phyloP scores from a whole-genome alignment of 768 basidiomycete genomes.

The Lentinus tigrinus region DNA sequence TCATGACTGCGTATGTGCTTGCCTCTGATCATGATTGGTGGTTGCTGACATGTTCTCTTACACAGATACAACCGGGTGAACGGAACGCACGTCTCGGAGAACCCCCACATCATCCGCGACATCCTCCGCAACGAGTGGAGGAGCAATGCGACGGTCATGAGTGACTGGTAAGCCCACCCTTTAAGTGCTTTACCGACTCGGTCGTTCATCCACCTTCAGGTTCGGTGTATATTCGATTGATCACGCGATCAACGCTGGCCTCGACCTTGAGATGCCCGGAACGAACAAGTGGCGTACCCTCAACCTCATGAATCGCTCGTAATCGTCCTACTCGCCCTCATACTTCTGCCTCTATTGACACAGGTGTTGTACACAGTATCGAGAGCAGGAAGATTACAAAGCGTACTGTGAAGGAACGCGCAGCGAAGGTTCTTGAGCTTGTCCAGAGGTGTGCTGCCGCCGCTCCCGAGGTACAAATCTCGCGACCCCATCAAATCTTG shows the following conservation, averaged over 20 bases:
- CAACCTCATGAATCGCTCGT: slow-evolving; percentile 61
- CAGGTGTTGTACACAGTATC: slow-evolving; percentile 30
- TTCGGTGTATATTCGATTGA: slow-evolving; percentile 72
- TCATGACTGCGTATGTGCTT: slow-evolving; percentile 64
- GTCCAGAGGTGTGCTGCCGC: slow-evolving; percentile 67
- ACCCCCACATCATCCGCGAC: slow-evolving; percentile 53
- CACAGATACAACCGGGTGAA: slow-evolving; percentile 75
- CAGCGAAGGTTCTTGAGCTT: slow-evolving; percentile 61
- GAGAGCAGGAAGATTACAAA: slow-evolving; percentile 60
- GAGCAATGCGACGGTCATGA: slow-evolving; percentile 74
- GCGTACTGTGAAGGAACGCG: slow-evolving; percentile 67
- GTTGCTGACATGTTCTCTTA: background rate
- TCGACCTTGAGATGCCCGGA: slow-evolving; percentile 82
- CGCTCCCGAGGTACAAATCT: slow-evolving; percentile 59
- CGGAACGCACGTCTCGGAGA: slow-evolving; percentile 71
- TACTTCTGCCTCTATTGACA: background rate
- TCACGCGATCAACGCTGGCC: slow-evolving; percentile 66
- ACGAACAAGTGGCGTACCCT: slow-evolving; percentile 71
- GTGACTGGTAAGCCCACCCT: slow-evolving; percentile 60
- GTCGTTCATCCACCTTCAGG: slow-evolving; percentile 41
- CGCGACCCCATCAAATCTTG: background rate
- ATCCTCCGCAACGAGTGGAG: slow-evolving; percentile 75
- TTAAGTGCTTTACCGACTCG: background rate
- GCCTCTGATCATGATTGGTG: background rate
- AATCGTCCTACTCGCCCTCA: background rate